phyloP scores from a whole-genome alignment of 257 asterid genomes.

The Coffea eugenioides region DNA sequence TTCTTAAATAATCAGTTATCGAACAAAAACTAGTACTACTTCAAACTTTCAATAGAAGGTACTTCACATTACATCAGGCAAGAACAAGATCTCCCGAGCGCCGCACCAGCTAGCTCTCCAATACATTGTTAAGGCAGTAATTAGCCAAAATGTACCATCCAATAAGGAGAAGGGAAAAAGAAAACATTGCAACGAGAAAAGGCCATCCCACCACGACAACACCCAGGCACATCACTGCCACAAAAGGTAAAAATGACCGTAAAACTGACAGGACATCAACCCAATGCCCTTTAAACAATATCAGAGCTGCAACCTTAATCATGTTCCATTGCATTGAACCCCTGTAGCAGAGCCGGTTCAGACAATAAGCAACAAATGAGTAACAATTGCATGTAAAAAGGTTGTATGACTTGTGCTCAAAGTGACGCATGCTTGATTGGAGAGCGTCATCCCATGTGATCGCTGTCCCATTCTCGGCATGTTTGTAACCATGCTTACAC shows the following conservation, averaged over 20 bases:
- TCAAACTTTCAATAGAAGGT: not conserved
- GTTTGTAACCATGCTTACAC: constrained; percentile 67
- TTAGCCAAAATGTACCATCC: constrained; percentile 69
- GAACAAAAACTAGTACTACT: not conserved
- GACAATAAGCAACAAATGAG: constrained; percentile 69
- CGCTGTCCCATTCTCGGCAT: constrained; percentile 67
- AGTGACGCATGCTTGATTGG: constrained; percentile 44
- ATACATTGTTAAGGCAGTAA: constrained; percentile 41
- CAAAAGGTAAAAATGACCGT: constrained; percentile 68
- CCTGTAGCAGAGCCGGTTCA: constrained; percentile 62
- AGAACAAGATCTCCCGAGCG: not conserved
- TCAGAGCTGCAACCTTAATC: constrained; percentile 66
- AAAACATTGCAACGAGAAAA: constrained; percentile 54
- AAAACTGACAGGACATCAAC: constrained; percentile 52
- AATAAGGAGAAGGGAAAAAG: constrained; percentile 58
- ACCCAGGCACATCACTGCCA: constrained; percentile 64
- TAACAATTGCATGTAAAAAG: constrained; percentile 92
- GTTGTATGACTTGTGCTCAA: constrained; percentile 75
- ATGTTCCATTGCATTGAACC: constrained; percentile 89
- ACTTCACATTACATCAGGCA: not conserved
- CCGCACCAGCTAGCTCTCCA: constrained; percentile 42
- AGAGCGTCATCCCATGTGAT: constrained; percentile 88
- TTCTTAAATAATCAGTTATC: no score
- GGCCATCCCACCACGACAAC: constrained; percentile 81
- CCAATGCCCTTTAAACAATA: constrained; percentile 73